phyloP scores from a whole-genome alignment of 2,329 filamentous ascomycete species.

The Trichoderma simmonsii region DNA sequence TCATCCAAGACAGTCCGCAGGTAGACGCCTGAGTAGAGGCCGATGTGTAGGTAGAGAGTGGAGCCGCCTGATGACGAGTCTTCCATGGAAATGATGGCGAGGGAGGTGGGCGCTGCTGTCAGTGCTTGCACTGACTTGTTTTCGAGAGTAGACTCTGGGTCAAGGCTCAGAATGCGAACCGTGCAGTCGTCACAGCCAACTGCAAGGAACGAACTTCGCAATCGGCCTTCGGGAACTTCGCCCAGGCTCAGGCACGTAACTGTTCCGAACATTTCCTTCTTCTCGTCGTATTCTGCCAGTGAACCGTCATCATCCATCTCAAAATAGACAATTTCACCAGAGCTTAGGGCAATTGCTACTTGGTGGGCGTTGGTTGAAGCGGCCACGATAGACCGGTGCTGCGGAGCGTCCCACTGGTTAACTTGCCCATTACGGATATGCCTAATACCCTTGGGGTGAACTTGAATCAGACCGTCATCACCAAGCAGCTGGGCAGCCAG shows the following conservation, averaged over 20 bases:
- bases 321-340: slow-evolving; percentile 96
- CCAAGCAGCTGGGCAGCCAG: slow-evolving; percentile 91
- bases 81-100: slow-evolving; percentile 92
- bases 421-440: slow-evolving; percentile 77
- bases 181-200: slow-evolving; percentile 97
- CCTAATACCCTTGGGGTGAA: slow-evolving; percentile 93
- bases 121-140: slow-evolving; percentile 93
- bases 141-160: slow-evolving; percentile 85
- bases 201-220: slow-evolving; percentile 87
- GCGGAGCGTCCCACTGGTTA: slow-evolving; percentile 90
- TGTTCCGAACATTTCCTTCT: slow-evolving; percentile 90
- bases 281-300: slow-evolving; percentile 90
- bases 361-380: slow-evolving; percentile 92
- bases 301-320: slow-evolving; percentile 93
- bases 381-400: slow-evolving; percentile 92
- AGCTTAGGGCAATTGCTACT: slow-evolving; percentile 89
- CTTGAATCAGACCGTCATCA: slow-evolving; percentile 87
- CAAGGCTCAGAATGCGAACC: slow-evolving; percentile 85
- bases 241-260: slow-evolving; percentile 94
- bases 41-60: slow-evolving; percentile 92
- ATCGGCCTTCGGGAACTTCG: slow-evolving; percentile 83
- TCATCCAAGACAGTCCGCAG: slow-evolving; percentile 93
- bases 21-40: slow-evolving; percentile 92
- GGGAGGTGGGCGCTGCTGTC: slow-evolving; percentile 81
- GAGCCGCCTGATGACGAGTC: slow-evolving; percentile 87